Evolutionary conservation across 2,329 filamentous ascomycete species (phyloP).

Genomic region (Alternaria infectoria): DNA sequence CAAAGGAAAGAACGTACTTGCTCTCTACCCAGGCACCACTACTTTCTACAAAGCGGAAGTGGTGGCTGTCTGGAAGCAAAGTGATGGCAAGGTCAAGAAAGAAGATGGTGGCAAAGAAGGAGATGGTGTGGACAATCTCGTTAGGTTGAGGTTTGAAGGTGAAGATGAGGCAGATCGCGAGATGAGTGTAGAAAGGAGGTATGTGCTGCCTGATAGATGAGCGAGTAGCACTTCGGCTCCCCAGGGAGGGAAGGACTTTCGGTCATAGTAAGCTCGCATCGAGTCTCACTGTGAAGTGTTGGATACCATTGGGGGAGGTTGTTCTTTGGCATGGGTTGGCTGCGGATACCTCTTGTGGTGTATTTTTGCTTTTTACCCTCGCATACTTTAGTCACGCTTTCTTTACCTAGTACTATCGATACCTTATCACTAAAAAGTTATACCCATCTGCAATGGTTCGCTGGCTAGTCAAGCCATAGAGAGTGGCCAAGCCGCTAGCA

Average conservation of each 20-base stretch:
- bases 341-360: neutral
- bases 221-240: neutral
- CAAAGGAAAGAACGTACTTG: conserved; percentile 54
- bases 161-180: conserved; percentile 54
- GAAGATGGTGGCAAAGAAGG: conserved; percentile 53
- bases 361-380: neutral
- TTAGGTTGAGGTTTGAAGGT: conserved; percentile 56
- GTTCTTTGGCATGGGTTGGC: neutral
- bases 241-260: neutral
- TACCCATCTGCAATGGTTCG: neutral
- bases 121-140: conserved; percentile 48
- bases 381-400: neutral
- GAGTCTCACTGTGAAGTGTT: neutral
- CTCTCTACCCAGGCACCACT: conserved; percentile 60
- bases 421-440: neutral
- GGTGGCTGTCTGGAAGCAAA: conserved; percentile 49
- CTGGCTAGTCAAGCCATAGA: neutral
- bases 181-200: conserved; percentile 58
- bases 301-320: neutral
- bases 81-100: conserved; percentile 39
- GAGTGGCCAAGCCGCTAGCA: conserved; percentile 8
- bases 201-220: conserved; percentile 51
- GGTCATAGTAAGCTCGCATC: neutral
- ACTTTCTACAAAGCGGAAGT: conserved; percentile 62
- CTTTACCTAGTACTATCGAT: neutral